Evolutionary conservation across 306 rosid species (phyloP).

Genomic region (Psophocarpus tetragonolobus): DNA sequence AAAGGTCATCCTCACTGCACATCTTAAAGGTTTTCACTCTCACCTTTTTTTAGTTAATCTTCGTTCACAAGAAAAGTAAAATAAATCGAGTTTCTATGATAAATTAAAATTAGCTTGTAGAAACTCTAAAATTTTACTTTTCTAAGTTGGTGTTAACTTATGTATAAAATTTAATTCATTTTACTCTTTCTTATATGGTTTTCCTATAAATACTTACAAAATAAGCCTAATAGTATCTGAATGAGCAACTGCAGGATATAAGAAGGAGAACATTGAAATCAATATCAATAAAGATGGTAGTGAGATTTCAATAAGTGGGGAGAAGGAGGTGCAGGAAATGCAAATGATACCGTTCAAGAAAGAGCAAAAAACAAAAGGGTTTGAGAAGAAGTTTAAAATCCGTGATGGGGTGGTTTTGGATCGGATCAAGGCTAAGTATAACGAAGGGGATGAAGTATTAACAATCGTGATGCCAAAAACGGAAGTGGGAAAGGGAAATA

Average conservation of each 20-base stretch:
- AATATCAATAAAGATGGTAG: constrained; percentile 66
- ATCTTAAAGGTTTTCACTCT: constrained; percentile 58
- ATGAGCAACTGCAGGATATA: constrained; percentile 51
- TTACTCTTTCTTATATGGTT: too few relatives aligned
- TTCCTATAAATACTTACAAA: too few relatives aligned
- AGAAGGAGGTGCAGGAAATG: constrained; percentile 66
- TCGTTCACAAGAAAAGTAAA: too few relatives aligned
- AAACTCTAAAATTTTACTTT: too few relatives aligned
- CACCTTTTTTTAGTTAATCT: not conserved
- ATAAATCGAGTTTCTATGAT: too few relatives aligned
- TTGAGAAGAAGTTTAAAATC: constrained; percentile 57
- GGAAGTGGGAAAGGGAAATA: constrained; percentile 45
- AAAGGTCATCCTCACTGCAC: constrained; percentile 61
- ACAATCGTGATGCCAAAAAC: constrained; percentile 62
- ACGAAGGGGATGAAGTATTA: constrained; percentile 45
- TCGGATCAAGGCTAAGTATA: constrained; percentile 60
- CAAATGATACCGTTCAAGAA: constrained; percentile 58
- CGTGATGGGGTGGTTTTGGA: constrained; percentile 61
- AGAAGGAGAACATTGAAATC: constrained; percentile 53
- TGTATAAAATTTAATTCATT: too few relatives aligned
- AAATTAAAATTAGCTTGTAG: too few relatives aligned
- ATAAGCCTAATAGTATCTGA: too few relatives aligned
- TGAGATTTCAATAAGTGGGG: constrained; percentile 50
- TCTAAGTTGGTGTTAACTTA: too few relatives aligned
- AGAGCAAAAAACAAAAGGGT: constrained; percentile 48